Conservation (phyloP, 148 eudicot species). For the Amaranthus palmeri region DNA sequence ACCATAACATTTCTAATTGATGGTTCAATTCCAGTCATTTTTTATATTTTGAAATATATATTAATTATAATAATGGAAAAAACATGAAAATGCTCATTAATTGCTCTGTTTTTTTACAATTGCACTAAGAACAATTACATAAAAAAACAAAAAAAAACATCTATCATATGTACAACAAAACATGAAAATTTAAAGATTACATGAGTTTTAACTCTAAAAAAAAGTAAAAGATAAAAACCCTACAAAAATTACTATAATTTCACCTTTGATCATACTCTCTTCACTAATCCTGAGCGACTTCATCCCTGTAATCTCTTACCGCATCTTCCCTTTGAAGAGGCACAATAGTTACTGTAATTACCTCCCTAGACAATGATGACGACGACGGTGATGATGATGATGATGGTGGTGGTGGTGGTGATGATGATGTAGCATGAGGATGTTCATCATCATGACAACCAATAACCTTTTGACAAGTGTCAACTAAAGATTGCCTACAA, state of each 20-base stretch:
- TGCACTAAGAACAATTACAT: background rate
- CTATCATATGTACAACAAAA: slow-evolving; percentile 1
- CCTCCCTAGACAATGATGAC: slow-evolving; percentile 9
- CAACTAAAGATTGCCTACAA: slow-evolving; percentile 67
- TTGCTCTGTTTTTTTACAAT: slow-evolving; percentile 3
- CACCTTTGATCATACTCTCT: background rate
- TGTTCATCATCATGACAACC: slow-evolving; percentile 26
- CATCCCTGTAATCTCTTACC: slow-evolving; percentile 34
- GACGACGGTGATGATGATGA: slow-evolving; percentile 2
- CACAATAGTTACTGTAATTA: slow-evolving; percentile 32
- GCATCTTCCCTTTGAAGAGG: slow-evolving; percentile 54
- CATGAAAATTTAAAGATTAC: background rate
- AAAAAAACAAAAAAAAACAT: background rate
- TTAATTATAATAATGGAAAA: background rate
- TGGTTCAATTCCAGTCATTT: no score
- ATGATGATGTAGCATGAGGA: slow-evolving; percentile 14
- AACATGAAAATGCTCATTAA: background rate
- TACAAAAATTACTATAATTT: background rate
- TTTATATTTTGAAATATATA: no score
- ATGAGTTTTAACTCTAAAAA: background rate
- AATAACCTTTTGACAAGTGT: slow-evolving; percentile 58
- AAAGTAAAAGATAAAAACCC: background rate
- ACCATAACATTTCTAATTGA: no score
- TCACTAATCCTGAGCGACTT: background rate
- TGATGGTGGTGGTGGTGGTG: slow-evolving; percentile 3